Conservation (phyloP, 2,329 filamentous ascomycete genomes). For the Colletotrichum tamarilloi region DNA sequence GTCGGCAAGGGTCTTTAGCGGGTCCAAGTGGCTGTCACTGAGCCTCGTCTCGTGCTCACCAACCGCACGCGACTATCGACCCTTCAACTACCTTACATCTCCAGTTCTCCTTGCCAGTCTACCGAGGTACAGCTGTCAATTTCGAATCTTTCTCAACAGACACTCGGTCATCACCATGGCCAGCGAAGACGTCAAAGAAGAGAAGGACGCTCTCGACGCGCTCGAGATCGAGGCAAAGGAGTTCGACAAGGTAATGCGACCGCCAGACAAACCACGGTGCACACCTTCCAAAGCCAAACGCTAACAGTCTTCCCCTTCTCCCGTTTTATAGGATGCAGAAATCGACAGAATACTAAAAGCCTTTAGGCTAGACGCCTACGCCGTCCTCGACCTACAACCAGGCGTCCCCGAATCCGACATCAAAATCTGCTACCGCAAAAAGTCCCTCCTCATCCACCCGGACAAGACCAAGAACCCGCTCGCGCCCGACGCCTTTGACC, state of each 20-base stretch:
- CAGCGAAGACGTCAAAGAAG: slow-evolving; percentile 58
- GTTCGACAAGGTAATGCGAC: slow-evolving; percentile 78
- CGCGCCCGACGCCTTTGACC: slow-evolving; percentile 95
- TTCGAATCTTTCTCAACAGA: neutral
- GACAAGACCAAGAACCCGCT: slow-evolving; percentile 94
- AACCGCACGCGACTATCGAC: neutral
- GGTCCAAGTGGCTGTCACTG: slow-evolving; percentile 16
- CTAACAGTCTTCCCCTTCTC: neutral
- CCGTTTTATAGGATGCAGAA: slow-evolving; percentile 78
- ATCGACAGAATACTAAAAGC: slow-evolving; percentile 94
- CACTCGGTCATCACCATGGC: slow-evolving; percentile 46
- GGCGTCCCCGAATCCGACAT: slow-evolving; percentile 97
- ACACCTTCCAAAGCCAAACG: neutral
- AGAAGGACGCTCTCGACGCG: slow-evolving; percentile 81
- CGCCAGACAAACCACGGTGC: neutral
- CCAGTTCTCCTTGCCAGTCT: neutral
- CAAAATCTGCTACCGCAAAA: slow-evolving; percentile 92
- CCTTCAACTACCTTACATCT: neutral
- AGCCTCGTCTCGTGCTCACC: slow-evolving; percentile 25
- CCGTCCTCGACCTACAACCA: slow-evolving; percentile 93
- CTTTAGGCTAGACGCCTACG: slow-evolving; percentile 85
- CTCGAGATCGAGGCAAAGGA: slow-evolving; percentile 89
- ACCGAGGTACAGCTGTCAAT: neutral
- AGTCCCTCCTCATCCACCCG: slow-evolving; percentile 98
- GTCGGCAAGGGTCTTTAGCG: slow-evolving; percentile 8